Percentiles rank a stretch among this genome's conserved stretches.
Evolutionary conservation across 2,329 filamentous ascomycete species (phyloP).

Genomic region (Claviceps fusiformis): DNA sequence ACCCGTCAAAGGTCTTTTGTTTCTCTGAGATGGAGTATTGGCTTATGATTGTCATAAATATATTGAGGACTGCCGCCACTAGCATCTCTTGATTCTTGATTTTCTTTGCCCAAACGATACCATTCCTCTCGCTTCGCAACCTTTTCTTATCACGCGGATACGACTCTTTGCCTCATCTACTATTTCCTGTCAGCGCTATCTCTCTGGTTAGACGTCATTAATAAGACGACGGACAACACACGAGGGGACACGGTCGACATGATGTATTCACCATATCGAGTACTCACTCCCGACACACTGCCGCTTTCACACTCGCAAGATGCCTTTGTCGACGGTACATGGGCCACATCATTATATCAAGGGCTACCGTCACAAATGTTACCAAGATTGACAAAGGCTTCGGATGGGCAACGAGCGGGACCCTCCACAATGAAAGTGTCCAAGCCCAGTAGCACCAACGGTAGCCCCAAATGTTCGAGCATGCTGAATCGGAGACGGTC

Average conservation of each 20-base stretch:
- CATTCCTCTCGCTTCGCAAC: neutral
- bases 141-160: neutral
- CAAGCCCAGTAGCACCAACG: slow-evolving; percentile 56
- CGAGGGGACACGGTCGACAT: slow-evolving; percentile 5
- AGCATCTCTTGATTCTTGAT: neutral
- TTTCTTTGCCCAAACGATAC: neutral
- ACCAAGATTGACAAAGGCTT: slow-evolving; percentile 34
- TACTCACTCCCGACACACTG: slow-evolving; percentile 13
- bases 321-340: slow-evolving; percentile 34
- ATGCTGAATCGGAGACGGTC: slow-evolving; percentile 41
- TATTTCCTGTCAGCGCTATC: neutral
- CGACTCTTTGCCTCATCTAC: neutral
- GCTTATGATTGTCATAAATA: neutral
- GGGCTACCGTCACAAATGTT: slow-evolving; percentile 32
- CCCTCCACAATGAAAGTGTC: slow-evolving; percentile 42
- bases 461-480: slow-evolving; percentile 47
- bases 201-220: neutral
- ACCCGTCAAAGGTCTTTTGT: slow-evolving; percentile 5
- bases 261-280: slow-evolving; percentile 19
- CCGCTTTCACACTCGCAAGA: slow-evolving; percentile 20
- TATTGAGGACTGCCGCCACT: neutral
- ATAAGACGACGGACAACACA: neutral
- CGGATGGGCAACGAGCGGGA: slow-evolving; percentile 32
- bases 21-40: neutral
- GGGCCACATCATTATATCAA: slow-evolving; percentile 32